A percentile compares a stretch with the other conserved stretches of the same genome.
Evolutionary conservation across 192 early-diverging fungal genomes (phyloP).

Genomic region (Umbelopsis isabellina): DNA sequence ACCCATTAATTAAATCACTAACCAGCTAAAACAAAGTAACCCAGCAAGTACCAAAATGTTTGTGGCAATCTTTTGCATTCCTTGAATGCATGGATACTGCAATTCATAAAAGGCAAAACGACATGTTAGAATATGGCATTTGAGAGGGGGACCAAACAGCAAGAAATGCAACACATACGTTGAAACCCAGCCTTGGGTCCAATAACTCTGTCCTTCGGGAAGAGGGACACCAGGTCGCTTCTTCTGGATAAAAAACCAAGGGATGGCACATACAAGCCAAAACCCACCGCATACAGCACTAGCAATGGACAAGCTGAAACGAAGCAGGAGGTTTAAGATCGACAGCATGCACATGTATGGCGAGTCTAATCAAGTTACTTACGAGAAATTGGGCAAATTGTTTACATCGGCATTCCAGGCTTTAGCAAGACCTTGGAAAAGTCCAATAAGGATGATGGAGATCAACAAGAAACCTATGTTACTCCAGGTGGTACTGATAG

Average conservation of each 20-base stretch:
- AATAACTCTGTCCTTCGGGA: conserved; percentile 36
- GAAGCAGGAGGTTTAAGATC: neutral
- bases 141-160: neutral
- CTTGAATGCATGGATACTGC: conserved; percentile 26
- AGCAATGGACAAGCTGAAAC: conserved; percentile 22
- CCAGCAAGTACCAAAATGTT: conserved; percentile 42
- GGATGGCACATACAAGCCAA: conserved; percentile 43
- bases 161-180: neutral
- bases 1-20: neutral
- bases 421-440: conserved; percentile 26
- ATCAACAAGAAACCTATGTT: conserved; percentile 49
- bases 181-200: conserved; percentile 34
- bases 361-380: neutral
- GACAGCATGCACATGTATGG: neutral
- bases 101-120: neutral
- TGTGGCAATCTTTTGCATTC: conserved; percentile 40
- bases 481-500: conserved; percentile 48
- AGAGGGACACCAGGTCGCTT: conserved; percentile 44
- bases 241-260: conserved; percentile 45
- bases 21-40: conserved; percentile 42
- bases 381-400: conserved; percentile 15
- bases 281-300: conserved; percentile 38
- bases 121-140: neutral
- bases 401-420: neutral
- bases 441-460: conserved; percentile 31